Evolutionary conservation across 2,329 filamentous ascomycete species (phyloP), one percentile per base, ranked within the genome.

Genomic region (Rutstroemia sydowiana): DNA sequence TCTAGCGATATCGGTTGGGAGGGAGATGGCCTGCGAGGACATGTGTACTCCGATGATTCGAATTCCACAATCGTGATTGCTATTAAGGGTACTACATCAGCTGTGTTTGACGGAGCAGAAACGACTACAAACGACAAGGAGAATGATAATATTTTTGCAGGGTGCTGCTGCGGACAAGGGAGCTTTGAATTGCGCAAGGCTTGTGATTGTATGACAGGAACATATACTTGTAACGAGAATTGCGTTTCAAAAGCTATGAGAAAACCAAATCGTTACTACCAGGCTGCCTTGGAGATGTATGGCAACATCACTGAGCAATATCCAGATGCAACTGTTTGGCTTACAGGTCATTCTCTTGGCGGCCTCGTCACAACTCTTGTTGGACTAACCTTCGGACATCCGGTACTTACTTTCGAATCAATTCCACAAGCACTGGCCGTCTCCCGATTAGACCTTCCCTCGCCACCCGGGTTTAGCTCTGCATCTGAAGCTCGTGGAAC

Each of bases 101-200:
- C 91, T 14, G 82, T 96, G 5, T 96, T 95, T 64, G 91, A 96
- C 66, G 91, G 91, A n/a, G 87, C 90, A 32, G 91, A 90, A 44
- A 96, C 91, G 1, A 95, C 90, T 0, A 93, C 89, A 23, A 95
- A 95, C 60, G 92, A 97, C 72, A 97, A 96, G 72, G 75, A 89
- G 63, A 97, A 96, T 66, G 92, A 96, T 70, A 97, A 97, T 66
- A 75, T 97, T 14, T 95, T 95, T 69, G 95, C 95, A 71, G 93
- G 90, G 64, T 97, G 92, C 71, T 96, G 92, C 69, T 97, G 92
- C 69, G 92, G 82, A 70, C 90, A 92, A 61, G 90, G 90, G 0
- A 87, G 90, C 57, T 92, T 84, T 73, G 81, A 88, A 9, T 95
- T 88, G 85, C 83, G 86, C 55, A 85, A 92, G 65, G 89, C 95